phyloP scores from a whole-genome alignment of 345 rosid species.

The Eucalyptus curtisii region DNA sequence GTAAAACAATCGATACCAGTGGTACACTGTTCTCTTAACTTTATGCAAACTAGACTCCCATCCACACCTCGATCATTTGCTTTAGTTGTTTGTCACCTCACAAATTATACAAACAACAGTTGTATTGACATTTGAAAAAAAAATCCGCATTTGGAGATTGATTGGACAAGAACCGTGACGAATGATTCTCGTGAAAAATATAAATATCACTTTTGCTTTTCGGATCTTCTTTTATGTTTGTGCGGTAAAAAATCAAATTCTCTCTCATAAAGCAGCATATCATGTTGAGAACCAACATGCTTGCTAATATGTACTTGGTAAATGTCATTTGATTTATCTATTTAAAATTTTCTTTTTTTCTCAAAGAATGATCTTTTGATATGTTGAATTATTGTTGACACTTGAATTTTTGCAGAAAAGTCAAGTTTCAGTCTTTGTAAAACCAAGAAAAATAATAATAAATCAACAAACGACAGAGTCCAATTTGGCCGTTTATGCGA shows the following conservation, averaged over 20 bases:
- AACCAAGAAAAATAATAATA: not conserved
- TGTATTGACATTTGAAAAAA: not conserved
- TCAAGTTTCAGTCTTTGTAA: not conserved
- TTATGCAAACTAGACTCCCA: not conserved
- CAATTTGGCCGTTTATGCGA: not conserved
- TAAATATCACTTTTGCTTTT: rapidly evolving
- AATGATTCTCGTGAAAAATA: not conserved
- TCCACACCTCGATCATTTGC: rapidly evolving
- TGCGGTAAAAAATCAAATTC: rapidly evolving
- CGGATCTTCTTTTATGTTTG: not conserved
- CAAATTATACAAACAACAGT: not conserved
- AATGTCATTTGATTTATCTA: not conserved
- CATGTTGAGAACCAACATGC: rapidly evolving
- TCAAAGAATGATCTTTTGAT: not conserved
- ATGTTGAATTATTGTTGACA: not conserved
- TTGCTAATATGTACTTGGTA: not conserved
- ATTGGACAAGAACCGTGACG: not conserved
- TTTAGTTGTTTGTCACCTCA: not conserved
- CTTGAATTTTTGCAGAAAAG: rapidly evolving
- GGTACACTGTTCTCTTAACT: rapidly evolving
- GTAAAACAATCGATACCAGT: rapidly evolving
- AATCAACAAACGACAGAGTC: not conserved
- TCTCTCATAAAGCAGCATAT: not conserved
- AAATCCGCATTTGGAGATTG: not conserved
- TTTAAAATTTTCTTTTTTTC: not conserved